phyloP scores from a whole-genome alignment of 441 rosid species.

The Biscutella auriculata region DNA sequence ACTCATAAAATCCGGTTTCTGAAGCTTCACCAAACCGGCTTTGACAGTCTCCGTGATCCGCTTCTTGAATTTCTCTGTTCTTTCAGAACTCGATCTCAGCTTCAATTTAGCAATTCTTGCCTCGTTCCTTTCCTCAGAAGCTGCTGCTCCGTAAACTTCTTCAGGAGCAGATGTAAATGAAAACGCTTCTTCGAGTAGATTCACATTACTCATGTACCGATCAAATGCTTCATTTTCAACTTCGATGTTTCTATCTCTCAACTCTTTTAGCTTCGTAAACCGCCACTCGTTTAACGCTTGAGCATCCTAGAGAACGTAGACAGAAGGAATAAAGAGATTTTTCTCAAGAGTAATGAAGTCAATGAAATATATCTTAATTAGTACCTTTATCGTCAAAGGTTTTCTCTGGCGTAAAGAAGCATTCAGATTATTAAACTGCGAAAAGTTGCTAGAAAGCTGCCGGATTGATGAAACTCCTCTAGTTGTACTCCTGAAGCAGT shows the following conservation, averaged over 20 bases:
- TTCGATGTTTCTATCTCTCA: constrained; percentile 55
- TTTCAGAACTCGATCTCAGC: constrained; percentile 32
- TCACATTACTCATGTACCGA: constrained; percentile 63
- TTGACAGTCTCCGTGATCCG: constrained; percentile 46
- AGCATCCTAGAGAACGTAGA: constrained; percentile 56
- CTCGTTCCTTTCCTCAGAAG: constrained; percentile 21
- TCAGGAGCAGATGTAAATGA: constrained; percentile 33
- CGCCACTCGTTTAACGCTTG: constrained; percentile 85
- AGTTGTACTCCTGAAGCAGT: constrained; percentile 48
- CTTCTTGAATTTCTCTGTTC: constrained; percentile 43
- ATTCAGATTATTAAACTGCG: constrained; percentile 79
- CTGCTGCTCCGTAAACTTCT: constrained; percentile 21
- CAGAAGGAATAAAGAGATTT: background rate
- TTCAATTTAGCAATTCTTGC: constrained; percentile 32
- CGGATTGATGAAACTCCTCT: constrained; percentile 65
- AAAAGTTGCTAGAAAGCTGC: constrained; percentile 75
- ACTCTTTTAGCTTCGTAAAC: constrained; percentile 73
- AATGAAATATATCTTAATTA: background rate
- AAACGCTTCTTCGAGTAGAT: constrained; percentile 71
- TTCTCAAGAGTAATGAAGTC: background rate
- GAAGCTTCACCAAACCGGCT: constrained; percentile 50
- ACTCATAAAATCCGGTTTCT: constrained; percentile 17
- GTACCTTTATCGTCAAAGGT: constrained; percentile 79
- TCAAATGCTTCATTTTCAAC: constrained; percentile 80
- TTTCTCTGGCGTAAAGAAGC: constrained; percentile 58